Base-by-base conservation (phyloP, 2,329 filamentous ascomycete genomes). In the Lasiodiplodia gonubiensis region DNA sequence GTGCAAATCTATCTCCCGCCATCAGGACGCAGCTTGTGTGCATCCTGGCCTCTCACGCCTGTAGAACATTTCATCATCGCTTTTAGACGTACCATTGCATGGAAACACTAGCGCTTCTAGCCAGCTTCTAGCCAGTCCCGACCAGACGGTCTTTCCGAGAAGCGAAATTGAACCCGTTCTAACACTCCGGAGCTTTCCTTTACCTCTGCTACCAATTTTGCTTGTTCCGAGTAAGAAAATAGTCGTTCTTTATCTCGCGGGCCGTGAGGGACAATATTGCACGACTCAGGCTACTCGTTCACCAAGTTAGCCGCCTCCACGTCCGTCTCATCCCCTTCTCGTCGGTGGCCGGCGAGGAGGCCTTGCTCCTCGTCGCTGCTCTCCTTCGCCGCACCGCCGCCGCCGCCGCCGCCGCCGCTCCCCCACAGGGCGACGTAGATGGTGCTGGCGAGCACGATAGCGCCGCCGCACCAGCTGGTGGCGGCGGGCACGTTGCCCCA, bases 401-500 rank as follows among this genome's bases (percentile, higher is more conserved):
- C 48, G 61, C 18, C 21, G 12, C 35, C 39, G 23, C 55, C 55
- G 14, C 27, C 42, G 27, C 30, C 52, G 33, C 55, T 48, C 27
- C 25, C 59, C n/a, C 49, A 63, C 42, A 63, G 18, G 2, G 64
- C 64, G n/a, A 76, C 70, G 69, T 73, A 74, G 18, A 76, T 39
- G 4, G 74, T 73, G 3, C 73, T 73, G 11, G 70, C 71, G 46
- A 75, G 73, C 4, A 76, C 75, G 6, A 76, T 53, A 10, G 63
- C 61, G 4, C 73, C 73, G 5, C 74, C 74, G 14, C 69, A 60
- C 11, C 74, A 60, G 49, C 74, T 76, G 30, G 75, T 70, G 4
- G 71, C 8, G 0, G 72, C 72, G 11, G 74, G 74, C 12, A 73
- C 75, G n/a, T 73, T 76, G 4, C 74, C 74, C 74, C 74, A 90